phyloP scores from a whole-genome alignment of 2,329 filamentous ascomycete species.

The Stagonosporopsis rhizophila region DNA sequence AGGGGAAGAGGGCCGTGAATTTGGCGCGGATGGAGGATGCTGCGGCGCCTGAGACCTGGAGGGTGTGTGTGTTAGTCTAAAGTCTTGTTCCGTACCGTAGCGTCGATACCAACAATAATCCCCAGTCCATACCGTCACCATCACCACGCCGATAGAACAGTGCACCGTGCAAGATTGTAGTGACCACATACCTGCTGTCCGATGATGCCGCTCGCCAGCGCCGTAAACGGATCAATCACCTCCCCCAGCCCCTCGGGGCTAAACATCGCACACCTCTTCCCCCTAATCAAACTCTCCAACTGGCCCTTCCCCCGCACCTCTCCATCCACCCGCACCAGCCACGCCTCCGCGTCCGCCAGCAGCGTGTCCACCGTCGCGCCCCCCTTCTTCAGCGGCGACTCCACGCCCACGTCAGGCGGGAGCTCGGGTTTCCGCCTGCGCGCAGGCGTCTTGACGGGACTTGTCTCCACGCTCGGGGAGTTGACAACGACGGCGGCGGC shows the following conservation, averaged over 20 bases:
- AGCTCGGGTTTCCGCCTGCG: neutral
- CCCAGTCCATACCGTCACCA: neutral
- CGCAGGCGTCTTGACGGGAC: neutral
- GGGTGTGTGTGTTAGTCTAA: neutral
- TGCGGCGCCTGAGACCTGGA: constrained; percentile 81
- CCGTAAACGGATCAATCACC: constrained; percentile 85
- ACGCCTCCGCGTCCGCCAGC: constrained; percentile 75
- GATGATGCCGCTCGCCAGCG: constrained; percentile 85
- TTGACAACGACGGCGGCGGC: constrained; percentile 66
- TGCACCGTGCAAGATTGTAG: neutral
- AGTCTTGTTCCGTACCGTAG: too few relatives aligned
- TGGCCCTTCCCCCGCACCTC: constrained; percentile 57
- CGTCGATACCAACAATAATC: neutral
- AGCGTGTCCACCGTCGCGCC: constrained; percentile 72
- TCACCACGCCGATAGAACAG: neutral
- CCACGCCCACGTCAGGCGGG: neutral
- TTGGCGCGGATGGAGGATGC: constrained; percentile 87
- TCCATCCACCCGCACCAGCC: constrained; percentile 78
- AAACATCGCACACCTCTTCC: constrained; percentile 80
- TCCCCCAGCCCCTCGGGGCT: constrained; percentile 82
- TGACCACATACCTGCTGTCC: constrained; percentile 72
- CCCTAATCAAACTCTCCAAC: constrained; percentile 66
- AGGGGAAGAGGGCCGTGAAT: constrained; percentile 59
- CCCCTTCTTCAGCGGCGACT: constrained; percentile 34
- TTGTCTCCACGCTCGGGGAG: neutral